These are phyloP conservation scores for Phytophthora colocasiae DNA, from an alignment of 352 stramenopile genomes.

Conservation along the genomic window DNA sequence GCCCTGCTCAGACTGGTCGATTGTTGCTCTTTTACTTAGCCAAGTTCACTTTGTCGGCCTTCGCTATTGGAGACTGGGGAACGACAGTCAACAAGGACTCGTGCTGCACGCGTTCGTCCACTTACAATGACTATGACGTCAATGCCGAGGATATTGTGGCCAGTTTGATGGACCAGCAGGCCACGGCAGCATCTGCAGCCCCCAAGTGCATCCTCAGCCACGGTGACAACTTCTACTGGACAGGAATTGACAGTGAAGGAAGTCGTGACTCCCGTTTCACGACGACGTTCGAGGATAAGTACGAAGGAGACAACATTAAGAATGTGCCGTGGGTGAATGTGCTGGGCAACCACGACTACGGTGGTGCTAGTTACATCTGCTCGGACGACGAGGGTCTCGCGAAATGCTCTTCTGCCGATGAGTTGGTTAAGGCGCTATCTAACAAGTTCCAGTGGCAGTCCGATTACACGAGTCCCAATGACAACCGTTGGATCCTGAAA, in stretches of 20 bases:
- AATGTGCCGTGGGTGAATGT: slow-evolving; percentile 78
- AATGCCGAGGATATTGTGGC: slow-evolving; percentile 61
- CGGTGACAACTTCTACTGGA: slow-evolving; percentile 89
- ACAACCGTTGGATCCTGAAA: slow-evolving; percentile 72
- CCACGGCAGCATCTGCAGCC: slow-evolving; percentile 43
- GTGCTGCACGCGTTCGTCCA: slow-evolving; percentile 51
- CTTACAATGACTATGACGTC: slow-evolving; percentile 56
- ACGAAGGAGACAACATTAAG: slow-evolving; percentile 57
- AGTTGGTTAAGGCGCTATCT: slow-evolving; percentile 56
- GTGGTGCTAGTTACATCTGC: slow-evolving; percentile 75
- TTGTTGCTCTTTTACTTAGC: slow-evolving; percentile 18
- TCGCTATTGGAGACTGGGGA: slow-evolving; percentile 74
- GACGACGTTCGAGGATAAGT: slow-evolving; percentile 76
- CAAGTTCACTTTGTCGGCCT: slow-evolving; percentile 50
- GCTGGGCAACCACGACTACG: slow-evolving; percentile 85
- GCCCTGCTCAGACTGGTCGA: slow-evolving; percentile 2
- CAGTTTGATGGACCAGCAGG: slow-evolving; percentile 56
- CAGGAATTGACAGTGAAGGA: slow-evolving; percentile 57
- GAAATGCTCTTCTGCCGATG: slow-evolving; percentile 53
- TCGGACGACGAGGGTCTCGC: slow-evolving; percentile 44
- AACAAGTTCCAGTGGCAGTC: slow-evolving; percentile 69
- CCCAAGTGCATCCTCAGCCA: slow-evolving; percentile 74
- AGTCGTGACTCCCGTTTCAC: slow-evolving; percentile 67
- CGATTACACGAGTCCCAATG: slow-evolving; percentile 75
- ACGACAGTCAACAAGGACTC: slow-evolving; percentile 53